Conservation (phyloP, 352 stramenopile genomes). For the Phytopythium kandeliae region DNA sequence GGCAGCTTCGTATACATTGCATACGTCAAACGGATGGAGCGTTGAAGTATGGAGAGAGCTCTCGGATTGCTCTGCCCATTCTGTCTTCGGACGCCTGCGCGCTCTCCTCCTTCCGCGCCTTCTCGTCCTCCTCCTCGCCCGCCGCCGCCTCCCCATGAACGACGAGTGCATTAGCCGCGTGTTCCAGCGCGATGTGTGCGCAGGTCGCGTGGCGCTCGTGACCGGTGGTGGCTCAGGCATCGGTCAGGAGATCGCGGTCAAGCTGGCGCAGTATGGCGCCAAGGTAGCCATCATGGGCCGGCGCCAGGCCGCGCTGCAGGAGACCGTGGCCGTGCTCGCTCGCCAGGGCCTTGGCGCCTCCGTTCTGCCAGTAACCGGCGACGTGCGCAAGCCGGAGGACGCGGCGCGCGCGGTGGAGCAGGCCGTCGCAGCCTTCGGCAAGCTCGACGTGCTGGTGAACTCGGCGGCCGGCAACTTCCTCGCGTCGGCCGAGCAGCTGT, state of each 20-base stretch:
- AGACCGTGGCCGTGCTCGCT: constrained; percentile 57
- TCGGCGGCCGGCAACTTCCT: constrained; percentile 94
- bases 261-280: constrained; percentile 89
- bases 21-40: constrained; percentile 3
- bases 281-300: constrained; percentile 92
- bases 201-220: constrained; percentile 84
- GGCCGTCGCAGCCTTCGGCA: constrained; percentile 72
- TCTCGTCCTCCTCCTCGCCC: neutral
- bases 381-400: constrained; percentile 86
- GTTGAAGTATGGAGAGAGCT: constrained; percentile 4
- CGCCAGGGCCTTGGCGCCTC: constrained; percentile 28
- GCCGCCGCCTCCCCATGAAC: constrained; percentile 29
- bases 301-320: constrained; percentile 85
- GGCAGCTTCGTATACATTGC: too few species aligned
- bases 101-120: too few species aligned
- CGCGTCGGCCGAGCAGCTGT: constrained; percentile 77
- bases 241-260: constrained; percentile 91
- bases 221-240: constrained; percentile 94
- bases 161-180: constrained; percentile 36
- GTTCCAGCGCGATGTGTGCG: constrained; percentile 48
- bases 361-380: constrained; percentile 49
- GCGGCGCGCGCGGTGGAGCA: constrained; percentile 75
- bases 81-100: too few species aligned
- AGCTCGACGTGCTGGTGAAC: constrained; percentile 93
- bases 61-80: too few species aligned